Conservation (phyloP, 345 rosid species). For the Citrus maxima region DNA sequence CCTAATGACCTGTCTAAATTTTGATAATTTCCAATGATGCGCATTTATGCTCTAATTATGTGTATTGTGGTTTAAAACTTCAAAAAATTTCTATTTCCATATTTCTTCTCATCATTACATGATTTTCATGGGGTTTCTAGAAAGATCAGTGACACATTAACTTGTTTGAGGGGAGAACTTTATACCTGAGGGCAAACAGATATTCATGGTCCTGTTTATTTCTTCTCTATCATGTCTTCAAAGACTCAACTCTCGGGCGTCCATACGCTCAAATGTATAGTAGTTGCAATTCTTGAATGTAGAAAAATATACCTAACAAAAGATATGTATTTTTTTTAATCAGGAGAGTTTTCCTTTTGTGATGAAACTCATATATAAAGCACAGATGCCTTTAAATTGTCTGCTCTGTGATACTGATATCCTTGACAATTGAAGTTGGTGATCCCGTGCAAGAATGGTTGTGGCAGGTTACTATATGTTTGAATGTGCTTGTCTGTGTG, state of each 20-base stretch:
- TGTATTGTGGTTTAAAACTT: neutral
- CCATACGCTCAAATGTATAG: neutral
- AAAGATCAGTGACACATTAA: neutral
- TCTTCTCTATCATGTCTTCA: neutral
- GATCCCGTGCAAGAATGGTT: neutral
- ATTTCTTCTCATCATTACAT: neutral
- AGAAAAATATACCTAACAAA: neutral
- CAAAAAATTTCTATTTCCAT: neutral
- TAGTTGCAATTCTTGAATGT: neutral
- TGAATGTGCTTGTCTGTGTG: constrained; percentile 4
- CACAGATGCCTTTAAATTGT: neutral
- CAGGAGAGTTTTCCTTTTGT: neutral
- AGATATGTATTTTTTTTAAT: neutral
- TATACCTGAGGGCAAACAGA: neutral
- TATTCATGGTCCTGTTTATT: neutral
- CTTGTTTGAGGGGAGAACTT: neutral
- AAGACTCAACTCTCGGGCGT: neutral
- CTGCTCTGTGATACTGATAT: neutral
- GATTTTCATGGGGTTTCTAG: neutral
- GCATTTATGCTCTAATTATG: neutral
- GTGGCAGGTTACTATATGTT: neutral
- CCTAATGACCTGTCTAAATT: neutral
- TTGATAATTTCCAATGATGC: neutral
- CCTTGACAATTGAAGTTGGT: neutral
- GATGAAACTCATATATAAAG: neutral